Base-by-base conservation (phyloP, 2,329 filamentous ascomycete genomes). In the Gaeumannomyces tritici region DNA sequence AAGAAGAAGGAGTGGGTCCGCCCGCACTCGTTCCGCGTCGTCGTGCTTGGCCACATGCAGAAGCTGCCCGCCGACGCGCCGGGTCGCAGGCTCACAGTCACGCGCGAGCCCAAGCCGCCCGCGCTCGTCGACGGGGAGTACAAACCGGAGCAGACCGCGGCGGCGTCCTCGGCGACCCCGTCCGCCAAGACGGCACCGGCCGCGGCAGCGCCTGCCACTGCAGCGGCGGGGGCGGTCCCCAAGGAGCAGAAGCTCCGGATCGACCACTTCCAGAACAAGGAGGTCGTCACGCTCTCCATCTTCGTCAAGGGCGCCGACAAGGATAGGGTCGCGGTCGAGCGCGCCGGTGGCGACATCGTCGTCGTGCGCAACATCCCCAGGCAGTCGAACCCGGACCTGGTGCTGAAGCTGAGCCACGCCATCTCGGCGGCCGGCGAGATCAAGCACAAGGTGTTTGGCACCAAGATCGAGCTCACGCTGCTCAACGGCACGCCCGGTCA, bases 81-180 rank as follows among this genome's bases (percentile, higher is more conserved):
- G 1, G 78, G 74, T 1, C 74, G 82, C 29, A 83, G 79, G 71
- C 71, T 81, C 35, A 79, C 73, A 0, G 72, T 77, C 2, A 60
- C 63, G 9, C 70, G 71, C 35, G 70, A 77, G 9, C 72, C 73
- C 21, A 70, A 71, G 26, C 72, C 69, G 15, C 67, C 66, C 0
- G 64, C 67, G 1, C 59, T 69, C 51, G 54, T 57, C 51, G n/a
- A 61, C 18, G 60, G 60, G 12, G 60, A 55, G 47, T 63, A 65
- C 64, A 60, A 64, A 59, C 26, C 57, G 21, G 47, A 66, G 24
- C 27, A 29, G 28, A 29, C 47, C 28, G 27, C 47, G 3, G 15
- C 31, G 31, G 8, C 18, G 28, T 42, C 58, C 6, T 0, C 42
- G 0, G 24, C 55, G 9, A 24, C 55, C 12, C 11, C 55, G 4